Base-by-base conservation (phyloP, 176 grass and related monocot genomes). In the Olyra latifolia region DNA sequence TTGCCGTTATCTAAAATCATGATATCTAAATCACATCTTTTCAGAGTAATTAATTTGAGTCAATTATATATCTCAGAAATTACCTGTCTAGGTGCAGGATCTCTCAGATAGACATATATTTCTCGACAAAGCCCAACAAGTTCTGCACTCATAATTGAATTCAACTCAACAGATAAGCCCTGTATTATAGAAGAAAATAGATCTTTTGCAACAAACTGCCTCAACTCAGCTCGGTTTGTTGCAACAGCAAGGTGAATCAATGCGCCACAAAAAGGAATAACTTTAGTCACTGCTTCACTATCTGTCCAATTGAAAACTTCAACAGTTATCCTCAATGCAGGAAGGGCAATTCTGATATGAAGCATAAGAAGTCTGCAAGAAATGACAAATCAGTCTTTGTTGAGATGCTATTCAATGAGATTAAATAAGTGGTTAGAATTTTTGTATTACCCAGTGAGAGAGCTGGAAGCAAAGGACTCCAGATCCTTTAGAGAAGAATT, bases 41-140 rank as follows among this genome's bases (percentile, higher is more conserved):
- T 41, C 40, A 40, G 4, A 72, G 23, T 25, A 45, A 35, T 49
- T 24, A 62, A 43, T 69, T 22, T 41, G n/a, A 38, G 8, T 71
- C 25, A 60, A 60, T 25, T 62, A 64, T 39, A 32, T 50, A 54
- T 46, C 39, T 44, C 50, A 72, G 5, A 69, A 76, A 39, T 73
- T 85, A 98, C 95, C 95, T 93, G 92, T 74, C 86, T 86, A 78
- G 95, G 95, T 75, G 84, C 72, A 69, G 95, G 86, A 72, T 95
- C 86, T 84, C 84, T 82, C 48, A 98, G 68, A 89, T 93, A 98
- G 29, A 95, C 62, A 78, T 98, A 98, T 94, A 98, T 98, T 88
- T 98, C 92, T 73, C 95, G 95, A 92, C 95, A 98, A 82, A 95
- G 88, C 56, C 90, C 95, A 86, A 98, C 80, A 84, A 98, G 90